These are phyloP conservation scores for Gaeumannomyces tritici DNA, from an alignment of 2,329 filamentous ascomycete species.

Conservation along the genomic window DNA sequence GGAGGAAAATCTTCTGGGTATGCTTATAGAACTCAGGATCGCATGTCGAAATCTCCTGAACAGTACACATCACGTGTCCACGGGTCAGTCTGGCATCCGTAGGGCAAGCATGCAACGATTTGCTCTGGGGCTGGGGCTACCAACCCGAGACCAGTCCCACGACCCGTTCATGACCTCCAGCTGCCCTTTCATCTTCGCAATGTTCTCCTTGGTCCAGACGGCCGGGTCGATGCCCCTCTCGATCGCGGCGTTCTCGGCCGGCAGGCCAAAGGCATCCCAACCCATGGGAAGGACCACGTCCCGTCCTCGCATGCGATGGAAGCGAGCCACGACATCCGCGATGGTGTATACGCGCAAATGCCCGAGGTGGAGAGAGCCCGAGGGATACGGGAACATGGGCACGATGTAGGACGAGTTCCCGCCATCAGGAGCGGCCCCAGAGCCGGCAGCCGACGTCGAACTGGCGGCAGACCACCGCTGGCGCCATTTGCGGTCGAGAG, in stretches of 20 bases:
- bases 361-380: conserved; percentile 75
- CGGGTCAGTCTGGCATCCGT: neutral
- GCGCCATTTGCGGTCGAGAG: conserved; percentile 44
- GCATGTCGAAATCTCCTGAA: conserved; percentile 74
- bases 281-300: conserved; percentile 82
- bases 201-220: conserved; percentile 72
- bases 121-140: conserved; percentile 20
- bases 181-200: conserved; percentile 76
- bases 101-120: neutral
- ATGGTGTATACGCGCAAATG: conserved; percentile 87
- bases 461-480: conserved; percentile 27
- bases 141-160: conserved; percentile 76
- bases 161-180: conserved; percentile 67
- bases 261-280: conserved; percentile 87
- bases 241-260: conserved; percentile 85
- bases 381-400: conserved; percentile 92
- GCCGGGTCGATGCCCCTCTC: conserved; percentile 70
- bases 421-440: neutral
- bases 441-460: conserved; percentile 5
- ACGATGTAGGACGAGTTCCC: conserved; percentile 53
- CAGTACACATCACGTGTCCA: neutral
- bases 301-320: conserved; percentile 62
- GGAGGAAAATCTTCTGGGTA: conserved; percentile 76
- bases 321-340: conserved; percentile 74
- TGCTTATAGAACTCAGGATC: conserved; percentile 82